phyloP scores from a whole-genome alignment of 2,329 filamentous ascomycete species.

The Arthrinium phaeospermum region DNA sequence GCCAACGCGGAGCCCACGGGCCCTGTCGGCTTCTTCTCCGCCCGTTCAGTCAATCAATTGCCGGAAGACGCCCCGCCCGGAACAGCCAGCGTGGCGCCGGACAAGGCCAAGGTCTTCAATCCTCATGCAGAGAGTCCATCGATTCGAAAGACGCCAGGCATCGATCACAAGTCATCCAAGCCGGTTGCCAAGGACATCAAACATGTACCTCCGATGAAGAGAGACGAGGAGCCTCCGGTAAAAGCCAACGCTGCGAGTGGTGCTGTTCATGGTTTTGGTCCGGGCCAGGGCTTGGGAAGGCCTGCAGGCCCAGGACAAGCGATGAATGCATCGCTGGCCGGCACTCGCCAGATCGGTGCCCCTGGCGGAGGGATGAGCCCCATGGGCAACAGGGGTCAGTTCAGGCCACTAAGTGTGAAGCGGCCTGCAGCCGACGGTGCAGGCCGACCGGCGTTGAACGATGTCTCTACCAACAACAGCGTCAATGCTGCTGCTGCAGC shows the following conservation, averaged over 20 bases:
- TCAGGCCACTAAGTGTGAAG: conserved; percentile 65
- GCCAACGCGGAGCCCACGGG: conserved; percentile 41
- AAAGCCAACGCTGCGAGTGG: conserved; percentile 25
- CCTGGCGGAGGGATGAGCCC: conserved; percentile 59
- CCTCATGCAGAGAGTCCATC: conserved; percentile 80
- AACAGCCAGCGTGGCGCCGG: conserved; percentile 48
- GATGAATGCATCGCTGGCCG: conserved; percentile 60
- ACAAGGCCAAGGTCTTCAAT: conserved; percentile 67
- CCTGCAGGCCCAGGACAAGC: conserved; percentile 45
- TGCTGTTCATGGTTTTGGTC: neutral
- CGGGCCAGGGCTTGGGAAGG: conserved; percentile 20
- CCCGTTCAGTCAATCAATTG: conserved; percentile 65
- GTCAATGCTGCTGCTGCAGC: conserved; percentile 35
- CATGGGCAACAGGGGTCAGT: conserved; percentile 62
- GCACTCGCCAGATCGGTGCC: conserved; percentile 63
- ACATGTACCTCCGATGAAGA: conserved; percentile 52
- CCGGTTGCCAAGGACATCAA: conserved; percentile 67
- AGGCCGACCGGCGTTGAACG: conserved; percentile 52
- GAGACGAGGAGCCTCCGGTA: conserved; percentile 38
- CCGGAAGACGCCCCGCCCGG: conserved; percentile 53
- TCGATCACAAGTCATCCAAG: conserved; percentile 80
- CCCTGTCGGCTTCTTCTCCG: conserved; percentile 71
- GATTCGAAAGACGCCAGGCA: conserved; percentile 84
- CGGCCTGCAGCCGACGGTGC: conserved; percentile 43
- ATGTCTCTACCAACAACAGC: conserved; percentile 54